Base-by-base conservation (phyloP, 225 moss, liverwort and hornwort genomes). In the Antitrichia curtipendula region DNA sequence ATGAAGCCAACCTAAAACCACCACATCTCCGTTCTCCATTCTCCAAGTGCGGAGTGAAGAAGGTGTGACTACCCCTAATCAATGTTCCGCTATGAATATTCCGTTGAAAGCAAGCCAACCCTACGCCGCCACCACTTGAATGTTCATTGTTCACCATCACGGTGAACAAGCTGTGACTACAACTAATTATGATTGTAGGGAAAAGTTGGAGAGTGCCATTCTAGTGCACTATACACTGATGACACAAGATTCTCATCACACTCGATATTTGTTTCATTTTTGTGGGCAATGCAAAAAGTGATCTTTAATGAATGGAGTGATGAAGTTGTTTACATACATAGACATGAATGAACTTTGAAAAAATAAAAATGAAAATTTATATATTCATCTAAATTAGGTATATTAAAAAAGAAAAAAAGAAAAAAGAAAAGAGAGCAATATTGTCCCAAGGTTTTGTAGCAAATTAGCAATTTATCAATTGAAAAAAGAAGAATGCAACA, bases 221-320 rank as follows among this genome's bases (percentile, higher is more conserved):
- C 2, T 72, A 3, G 29, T 72, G 45, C 45, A 45, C 0, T 17
- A 0, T 29, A 47, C 7, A 31, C 0, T 1, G 2, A 47, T 31
- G 29, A 27, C 7, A 31, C 1, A 45, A 0, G 4, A 29, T 47
- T 29, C 7, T 47, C 19, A 47, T 31, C 31, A 49, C 49, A 31
- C 0, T 1, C 0, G 0, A 0, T 12, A 45, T 47, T 10, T 29
- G 45, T 29, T 17, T 17, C 10, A 45, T 29, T 28, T 45, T 10
- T 6, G 0, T 2, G 6, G 47, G 4, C 0, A 29, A 0, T 10
- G 6, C 2, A 29, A 1, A 72, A 18, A 43, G 4, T 29, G 4
- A 10, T 72, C 16, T 29, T 70, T 5, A 41, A 70, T 17, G 3
- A 72, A 29, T 47, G 6, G 18, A 47, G 3, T 72, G 29, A 47